Percentiles rank a stretch among this genome's conserved stretches.
Evolutionary conservation across 2,329 filamentous ascomycete species (phyloP).

Genomic region (Apiospora marii): DNA sequence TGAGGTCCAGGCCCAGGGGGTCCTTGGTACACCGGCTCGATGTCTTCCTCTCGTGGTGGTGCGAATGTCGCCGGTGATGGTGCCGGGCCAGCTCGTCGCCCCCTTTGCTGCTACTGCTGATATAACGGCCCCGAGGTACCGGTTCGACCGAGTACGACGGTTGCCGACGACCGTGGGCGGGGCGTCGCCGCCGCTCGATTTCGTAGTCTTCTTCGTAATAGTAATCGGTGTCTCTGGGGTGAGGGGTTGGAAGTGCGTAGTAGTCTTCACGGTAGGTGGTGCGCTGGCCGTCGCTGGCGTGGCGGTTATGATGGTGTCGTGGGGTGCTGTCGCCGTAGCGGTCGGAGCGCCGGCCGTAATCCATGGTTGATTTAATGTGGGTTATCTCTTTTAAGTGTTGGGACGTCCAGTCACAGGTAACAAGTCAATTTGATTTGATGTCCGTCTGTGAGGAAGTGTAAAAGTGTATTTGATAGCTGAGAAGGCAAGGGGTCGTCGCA

Average conservation of each 20-base stretch:
- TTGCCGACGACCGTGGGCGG: slow-evolving; percentile 3
- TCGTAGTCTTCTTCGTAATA: background rate
- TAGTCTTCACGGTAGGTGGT: background rate
- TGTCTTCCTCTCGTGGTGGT: background rate
- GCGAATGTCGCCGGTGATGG: background rate
- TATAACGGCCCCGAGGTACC: background rate
- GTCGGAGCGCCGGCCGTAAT: background rate
- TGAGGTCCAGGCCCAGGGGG: background rate
- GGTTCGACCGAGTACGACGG: background rate
- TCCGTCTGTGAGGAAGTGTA: too few relatives aligned
- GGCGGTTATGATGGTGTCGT: background rate
- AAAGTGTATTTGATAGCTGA: background rate
- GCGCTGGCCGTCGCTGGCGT: background rate
- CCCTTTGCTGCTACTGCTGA: background rate
- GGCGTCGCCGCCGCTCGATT: slow-evolving; percentile 6
- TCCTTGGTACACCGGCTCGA: background rate
- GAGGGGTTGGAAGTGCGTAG: background rate
- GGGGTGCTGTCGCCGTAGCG: background rate
- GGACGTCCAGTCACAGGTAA: background rate
- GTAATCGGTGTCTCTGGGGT: background rate
- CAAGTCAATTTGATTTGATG: background rate
- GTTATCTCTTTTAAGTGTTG: background rate
- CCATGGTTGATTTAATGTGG: background rate
- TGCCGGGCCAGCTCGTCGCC: background rate
- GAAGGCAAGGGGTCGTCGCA: background rate